phyloP scores from a whole-genome alignment of 129 eudicot genomes.

The Centrapalus pauciflorus region DNA sequence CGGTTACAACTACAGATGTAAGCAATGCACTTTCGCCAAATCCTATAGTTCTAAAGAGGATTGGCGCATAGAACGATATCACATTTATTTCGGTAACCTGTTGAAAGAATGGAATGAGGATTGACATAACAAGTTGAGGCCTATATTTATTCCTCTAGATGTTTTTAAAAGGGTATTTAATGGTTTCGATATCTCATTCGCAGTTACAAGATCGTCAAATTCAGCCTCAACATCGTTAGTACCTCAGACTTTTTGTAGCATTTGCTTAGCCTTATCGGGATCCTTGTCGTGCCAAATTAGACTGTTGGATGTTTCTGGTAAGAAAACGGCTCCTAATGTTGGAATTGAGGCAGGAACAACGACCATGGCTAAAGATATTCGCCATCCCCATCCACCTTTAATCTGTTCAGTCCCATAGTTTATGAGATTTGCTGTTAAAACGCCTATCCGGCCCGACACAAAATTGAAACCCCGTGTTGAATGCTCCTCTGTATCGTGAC shows the following conservation, averaged over 20 bases:
- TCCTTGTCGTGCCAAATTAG: slow-evolving; percentile 32
- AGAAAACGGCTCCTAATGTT: slow-evolving; percentile 43
- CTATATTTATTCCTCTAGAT: slow-evolving; percentile 28
- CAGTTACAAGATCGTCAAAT: slow-evolving; percentile 51
- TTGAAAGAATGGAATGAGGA: slow-evolving; percentile 47
- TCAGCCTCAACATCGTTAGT: slow-evolving; percentile 49
- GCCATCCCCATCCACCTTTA: slow-evolving; percentile 55
- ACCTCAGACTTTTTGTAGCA: slow-evolving; percentile 61
- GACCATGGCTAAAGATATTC: slow-evolving; percentile 49
- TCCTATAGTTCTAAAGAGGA: slow-evolving; percentile 50
- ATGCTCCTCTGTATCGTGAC: slow-evolving; percentile 47
- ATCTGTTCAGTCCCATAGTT: slow-evolving; percentile 48
- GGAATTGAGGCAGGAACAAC: slow-evolving; percentile 44
- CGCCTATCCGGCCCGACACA: slow-evolving; percentile 41
- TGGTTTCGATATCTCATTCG: slow-evolving; percentile 42
- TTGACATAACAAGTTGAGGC: slow-evolving; percentile 52
- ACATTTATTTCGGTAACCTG: slow-evolving; percentile 56
- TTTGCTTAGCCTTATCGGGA: slow-evolving; percentile 37
- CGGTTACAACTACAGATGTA: slow-evolving; percentile 44
- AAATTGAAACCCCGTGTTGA: slow-evolving; percentile 51
- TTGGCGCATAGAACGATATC: slow-evolving; percentile 40
- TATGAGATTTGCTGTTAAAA: slow-evolving; percentile 42
- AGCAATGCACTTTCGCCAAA: slow-evolving; percentile 58
- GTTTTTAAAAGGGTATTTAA: slow-evolving; percentile 32
- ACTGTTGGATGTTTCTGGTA: slow-evolving; percentile 61